Evolutionary conservation across 352 stramenopile species (phyloP).

Genomic region (Thalassiosira hispida): DNA sequence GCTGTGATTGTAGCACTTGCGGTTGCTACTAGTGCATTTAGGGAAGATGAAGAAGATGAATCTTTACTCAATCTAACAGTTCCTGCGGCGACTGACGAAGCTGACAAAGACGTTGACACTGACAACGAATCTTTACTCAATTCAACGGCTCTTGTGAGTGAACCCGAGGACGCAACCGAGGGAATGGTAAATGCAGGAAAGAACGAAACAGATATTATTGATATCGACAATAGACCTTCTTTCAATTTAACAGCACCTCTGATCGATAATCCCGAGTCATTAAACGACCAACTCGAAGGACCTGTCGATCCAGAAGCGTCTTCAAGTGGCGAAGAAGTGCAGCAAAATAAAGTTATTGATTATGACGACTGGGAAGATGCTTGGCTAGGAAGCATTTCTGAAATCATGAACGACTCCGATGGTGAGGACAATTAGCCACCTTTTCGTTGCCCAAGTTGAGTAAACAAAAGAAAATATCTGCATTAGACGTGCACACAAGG

Average conservation of each 20-base stretch:
- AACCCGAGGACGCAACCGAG: slow-evolving; percentile 1
- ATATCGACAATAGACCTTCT: too few relatives aligned
- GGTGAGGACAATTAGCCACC: slow-evolving; percentile 10
- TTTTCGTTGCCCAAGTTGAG: too few relatives aligned
- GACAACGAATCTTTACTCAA: slow-evolving; percentile 11
- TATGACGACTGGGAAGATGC: slow-evolving; percentile 22
- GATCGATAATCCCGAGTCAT: not conserved
- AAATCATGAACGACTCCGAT: slow-evolving; percentile 37
- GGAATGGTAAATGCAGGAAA: too few relatives aligned
- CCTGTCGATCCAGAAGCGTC: not conserved
- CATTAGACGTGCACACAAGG: too few relatives aligned
- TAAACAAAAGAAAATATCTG: too few relatives aligned
- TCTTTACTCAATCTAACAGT: slow-evolving; percentile 1
- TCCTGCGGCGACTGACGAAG: not conserved
- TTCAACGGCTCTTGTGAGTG: not conserved
- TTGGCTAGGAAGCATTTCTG: slow-evolving; percentile 22
- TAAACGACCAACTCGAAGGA: not conserved
- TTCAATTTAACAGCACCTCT: too few relatives aligned
- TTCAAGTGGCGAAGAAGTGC: slow-evolving; percentile 3
- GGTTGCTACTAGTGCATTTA: slow-evolving; percentile 8
- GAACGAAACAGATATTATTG: too few relatives aligned
- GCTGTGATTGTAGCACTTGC: not conserved
- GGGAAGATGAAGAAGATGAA: slow-evolving; percentile 4
- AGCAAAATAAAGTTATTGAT: not conserved
- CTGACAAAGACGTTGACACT: slow-evolving; percentile 1